phyloP scores from a whole-genome alignment of 306 rosid species.

The Hylodesmum podocarpum region DNA sequence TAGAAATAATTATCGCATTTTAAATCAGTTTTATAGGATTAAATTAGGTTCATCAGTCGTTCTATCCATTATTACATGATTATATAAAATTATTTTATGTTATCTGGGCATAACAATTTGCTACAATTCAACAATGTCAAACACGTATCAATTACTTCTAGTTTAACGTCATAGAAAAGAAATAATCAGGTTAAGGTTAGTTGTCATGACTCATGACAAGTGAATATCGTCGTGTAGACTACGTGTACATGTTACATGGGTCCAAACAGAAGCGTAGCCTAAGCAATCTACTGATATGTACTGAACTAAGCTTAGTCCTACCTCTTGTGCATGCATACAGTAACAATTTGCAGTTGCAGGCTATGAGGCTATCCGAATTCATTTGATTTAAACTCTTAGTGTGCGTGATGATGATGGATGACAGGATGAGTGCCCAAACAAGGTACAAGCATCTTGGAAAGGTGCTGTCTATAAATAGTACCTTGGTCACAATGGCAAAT shows the following conservation, averaged over 20 bases:
- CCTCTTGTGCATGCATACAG: background rate
- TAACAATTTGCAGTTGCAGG: background rate
- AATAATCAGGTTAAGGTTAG: too few species aligned
- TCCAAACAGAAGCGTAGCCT: background rate
- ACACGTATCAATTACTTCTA: too few species aligned
- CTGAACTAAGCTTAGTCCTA: background rate
- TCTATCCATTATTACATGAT: too few species aligned
- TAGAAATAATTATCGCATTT: too few species aligned
- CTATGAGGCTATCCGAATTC: background rate
- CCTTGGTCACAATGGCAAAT: slow-evolving; percentile 3
- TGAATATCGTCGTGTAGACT: background rate
- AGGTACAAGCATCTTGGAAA: background rate
- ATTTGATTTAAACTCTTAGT: background rate
- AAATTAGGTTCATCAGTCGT: too few species aligned
- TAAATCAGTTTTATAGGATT: too few species aligned
- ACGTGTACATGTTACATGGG: too few species aligned
- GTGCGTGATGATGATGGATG: background rate
- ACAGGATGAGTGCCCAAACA: background rate
- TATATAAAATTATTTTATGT: too few species aligned
- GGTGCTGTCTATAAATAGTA: background rate
- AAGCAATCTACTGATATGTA: background rate
- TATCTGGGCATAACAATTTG: too few species aligned
- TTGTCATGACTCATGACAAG: background rate
- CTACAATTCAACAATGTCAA: too few species aligned
- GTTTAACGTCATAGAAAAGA: too few species aligned